Base-by-base conservation (phyloP, 768 basidiomycete genomes). In the Suillus lakei region DNA sequence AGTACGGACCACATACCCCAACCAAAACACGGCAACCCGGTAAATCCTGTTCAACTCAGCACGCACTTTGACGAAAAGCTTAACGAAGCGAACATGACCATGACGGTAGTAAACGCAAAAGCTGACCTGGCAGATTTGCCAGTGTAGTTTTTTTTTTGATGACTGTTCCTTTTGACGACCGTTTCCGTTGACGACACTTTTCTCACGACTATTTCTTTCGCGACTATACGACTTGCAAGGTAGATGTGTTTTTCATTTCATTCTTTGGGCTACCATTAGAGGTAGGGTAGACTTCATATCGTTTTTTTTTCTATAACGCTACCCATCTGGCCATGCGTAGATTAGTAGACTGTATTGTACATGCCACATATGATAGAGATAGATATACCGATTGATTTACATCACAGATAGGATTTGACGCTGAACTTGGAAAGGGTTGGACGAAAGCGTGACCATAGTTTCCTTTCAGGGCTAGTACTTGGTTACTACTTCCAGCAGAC, bases 1-100 rank as follows among this genome's bases (percentile, higher is more conserved):
- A 68, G 51, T 8, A 67, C 74, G 38, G 68, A 68, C 36, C 56
- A 60, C 1, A 51, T 23, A 15, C 60, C 32, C 10, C 64, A 63
- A 53, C 48, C 67, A 26, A 61, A 54, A 36, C 9, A 5, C 3
- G 53, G 58, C 16, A 51, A 55, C 36, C 26, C 32, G 34, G 4
- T 8, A 10, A 5, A 63, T n/a, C 38, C 38, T 28, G 38, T 38
- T 18, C 56, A 26, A 59, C 38, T 28, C 18, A 12, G 38, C 26
- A 28, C 26, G 18, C 38, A 16, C 16, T 28, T 28, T 28, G 26
- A 41, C 39, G 18, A 41, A 41, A 59, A 59, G 18, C 38, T 59
- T 41, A 7, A 59, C 12, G 26, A 41, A 21, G 15, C 18, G 30
- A n/a, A 38, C 16, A 10, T 39, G 26, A 58, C 38, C 26, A 58